Base-by-base conservation (phyloP, 148 eudicot genomes). In the Vaccinium vitisidaea region DNA sequence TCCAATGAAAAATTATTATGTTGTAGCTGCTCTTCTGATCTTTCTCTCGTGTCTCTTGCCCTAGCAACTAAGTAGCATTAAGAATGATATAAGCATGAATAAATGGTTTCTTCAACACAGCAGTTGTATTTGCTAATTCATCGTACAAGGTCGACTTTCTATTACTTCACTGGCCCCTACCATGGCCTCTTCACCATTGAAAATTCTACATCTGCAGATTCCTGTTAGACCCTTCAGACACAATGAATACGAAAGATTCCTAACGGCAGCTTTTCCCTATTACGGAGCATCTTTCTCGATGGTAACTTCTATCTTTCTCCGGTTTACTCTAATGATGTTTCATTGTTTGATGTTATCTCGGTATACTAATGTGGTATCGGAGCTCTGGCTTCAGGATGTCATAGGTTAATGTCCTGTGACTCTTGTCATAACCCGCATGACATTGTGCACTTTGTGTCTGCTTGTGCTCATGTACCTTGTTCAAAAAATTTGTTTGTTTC, bases 151-250 rank as follows among this genome's bases (percentile, higher is more conserved):
- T 21, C 11, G 14, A 19, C 54, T 19, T 4, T 16, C 12, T 43
- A 46, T 8, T 69, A 14, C 8, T 75, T 75, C 0, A 2, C 9
- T 21, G 79, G 79, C 54, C 48, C 30, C 79, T 46, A 75, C 30
- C 2, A 21, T 75, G 79, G 50, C 19, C 52, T 19, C 79, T 2
- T 36, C 21, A 50, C 32, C 48, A 13, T 43, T 85, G 18, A 52
- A n/a, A 13, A 49, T 19, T 76, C 5, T 75, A 21, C 13, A 23
- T 65, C 54, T 89, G 92, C 95, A 95, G 98, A 93, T 95, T 82
- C 98, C 98, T 43, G 98, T 96, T 18, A 90, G 98, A 50, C 98
- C 98, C 23, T 96, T 91, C 84, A 91, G 91, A 86, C 98, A 94
- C 91, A 93, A 96, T 52, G 98, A 96, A 85, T 96, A 90, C 69